phyloP scores from a whole-genome alignment of 768 basidiomycete genomes.

The Termitomyces sp. region DNA sequence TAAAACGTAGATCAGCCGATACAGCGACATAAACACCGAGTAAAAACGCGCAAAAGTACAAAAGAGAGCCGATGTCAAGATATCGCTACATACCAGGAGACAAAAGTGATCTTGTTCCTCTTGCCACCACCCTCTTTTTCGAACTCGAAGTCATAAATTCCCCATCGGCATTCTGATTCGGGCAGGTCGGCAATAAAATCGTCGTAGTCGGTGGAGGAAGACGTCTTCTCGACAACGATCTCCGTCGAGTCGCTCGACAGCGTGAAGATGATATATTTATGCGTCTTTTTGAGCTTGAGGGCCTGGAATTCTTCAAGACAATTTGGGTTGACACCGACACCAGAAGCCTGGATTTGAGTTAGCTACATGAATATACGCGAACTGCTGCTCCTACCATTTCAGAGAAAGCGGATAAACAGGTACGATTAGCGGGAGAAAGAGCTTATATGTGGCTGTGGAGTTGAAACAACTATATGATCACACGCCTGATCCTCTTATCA shows the following conservation, averaged over 20 bases:
- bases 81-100: constrained; percentile 69
- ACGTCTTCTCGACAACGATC: constrained; percentile 75
- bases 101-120: constrained; percentile 84
- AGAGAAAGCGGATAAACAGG: constrained; percentile 15
- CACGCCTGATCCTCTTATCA: constrained; percentile 17
- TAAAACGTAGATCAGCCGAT: constrained; percentile 25
- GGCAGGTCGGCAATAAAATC: constrained; percentile 75
- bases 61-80: not conserved
- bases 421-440: constrained; percentile 20
- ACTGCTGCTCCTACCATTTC: constrained; percentile 25
- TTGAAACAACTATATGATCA: constrained; percentile 17
- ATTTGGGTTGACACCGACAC: constrained; percentile 53
- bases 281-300: constrained; percentile 73
- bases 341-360: constrained; percentile 48
- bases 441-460: constrained; percentile 26
- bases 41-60: not conserved
- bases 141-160: constrained; percentile 90
- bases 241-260: constrained; percentile 61
- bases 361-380: not conserved
- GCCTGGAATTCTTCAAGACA: constrained; percentile 63
- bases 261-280: constrained; percentile 81
- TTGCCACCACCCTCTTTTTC: constrained; percentile 69
- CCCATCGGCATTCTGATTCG: constrained; percentile 75
- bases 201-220: constrained; percentile 53
- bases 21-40: not conserved